These are phyloP conservation scores for Entomortierella parvispora DNA, from an alignment of 192 early-diverging fungal species.

Conservation along the genomic window DNA sequence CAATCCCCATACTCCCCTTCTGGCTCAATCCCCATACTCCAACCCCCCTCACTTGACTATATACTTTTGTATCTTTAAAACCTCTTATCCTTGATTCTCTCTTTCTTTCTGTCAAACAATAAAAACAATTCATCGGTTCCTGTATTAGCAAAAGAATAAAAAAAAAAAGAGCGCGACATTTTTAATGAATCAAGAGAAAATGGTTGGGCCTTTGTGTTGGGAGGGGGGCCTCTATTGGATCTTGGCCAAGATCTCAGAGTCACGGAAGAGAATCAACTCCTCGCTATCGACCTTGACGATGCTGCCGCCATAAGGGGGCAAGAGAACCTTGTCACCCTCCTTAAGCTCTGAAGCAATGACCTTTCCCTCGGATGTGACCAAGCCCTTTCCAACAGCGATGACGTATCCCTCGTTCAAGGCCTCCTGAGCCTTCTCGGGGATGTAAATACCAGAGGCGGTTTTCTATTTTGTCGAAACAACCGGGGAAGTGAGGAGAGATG, in stretches of 20 bases:
- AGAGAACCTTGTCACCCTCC: slow-evolving; percentile 94
- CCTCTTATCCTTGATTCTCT: no score
- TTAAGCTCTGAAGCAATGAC: slow-evolving; percentile 82
- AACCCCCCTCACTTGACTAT: background rate
- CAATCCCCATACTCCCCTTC: background rate
- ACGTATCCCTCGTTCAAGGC: slow-evolving; percentile 96
- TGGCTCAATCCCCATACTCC: background rate
- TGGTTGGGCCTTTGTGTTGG: no score
- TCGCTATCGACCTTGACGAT: slow-evolving; percentile 91
- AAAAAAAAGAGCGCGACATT: no score
- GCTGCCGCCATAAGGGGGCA: slow-evolving; percentile 96
- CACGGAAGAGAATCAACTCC: slow-evolving; percentile 93
- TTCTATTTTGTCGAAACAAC: slow-evolving; percentile 65
- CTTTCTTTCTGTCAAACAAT: no score
- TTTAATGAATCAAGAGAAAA: no score
- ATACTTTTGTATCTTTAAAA: slow-evolving; percentile 1
- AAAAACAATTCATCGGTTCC: no score
- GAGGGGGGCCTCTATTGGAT: slow-evolving; percentile 59
- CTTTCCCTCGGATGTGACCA: slow-evolving; percentile 84
- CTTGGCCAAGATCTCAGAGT: slow-evolving; percentile 95
- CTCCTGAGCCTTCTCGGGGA: slow-evolving; percentile 99
- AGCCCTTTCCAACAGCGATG: slow-evolving; percentile 93
- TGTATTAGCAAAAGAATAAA: no score
- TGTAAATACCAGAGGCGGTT: slow-evolving; percentile 95
- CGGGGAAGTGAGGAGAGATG: background rate